Evolutionary conservation across 495 filamentous ascomycete genomes (phyloP), one percentile per base, ranked within the genome.

Genomic region (Annulohypoxylon bovei): DNA sequence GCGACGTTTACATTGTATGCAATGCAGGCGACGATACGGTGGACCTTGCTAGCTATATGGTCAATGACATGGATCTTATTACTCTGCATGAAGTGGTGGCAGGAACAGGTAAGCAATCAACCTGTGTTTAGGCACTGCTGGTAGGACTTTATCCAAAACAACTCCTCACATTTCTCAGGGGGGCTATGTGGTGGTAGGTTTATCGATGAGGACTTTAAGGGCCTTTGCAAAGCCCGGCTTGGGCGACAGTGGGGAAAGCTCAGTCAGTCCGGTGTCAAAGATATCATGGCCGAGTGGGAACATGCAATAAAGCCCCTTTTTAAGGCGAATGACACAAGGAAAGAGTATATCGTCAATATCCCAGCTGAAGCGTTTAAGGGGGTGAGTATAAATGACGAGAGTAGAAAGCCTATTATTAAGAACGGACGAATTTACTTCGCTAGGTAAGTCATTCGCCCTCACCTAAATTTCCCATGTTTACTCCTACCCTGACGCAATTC

Each of bases 11-110:
- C 25, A 42, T 77, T 9, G 67, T 77, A 9, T 77, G 75, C 20
- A 73, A 77, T 57, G 66, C 63, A 6, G 75, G 75, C 4, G 75
- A 73, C 1, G 75, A 71, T n/a, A 76, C 76, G 0, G 69, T 76
- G 75, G 75, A 77, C 46, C 50, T 77, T 1, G 72, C 70, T 7
- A 73, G 55, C 16, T 77, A 77, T 49, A 39, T 40, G 16, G 58
- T 77, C 12, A 39, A 57, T 6, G 53, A 46, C 0, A 33, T 30
- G 0, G 39, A 50, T 2, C 73, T 71, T 0, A 55, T 71, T 6
- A n/a, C 42, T 20, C 7, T 77, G 2, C 35, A 40, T 23, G 75
- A 77, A 42, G 65, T 64, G 8, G 71, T 68, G 0, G 65, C 59
- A 25, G 71, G 75, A 59, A 62, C 62, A 62, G 75, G 75, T 72